These are phyloP conservation scores for Antitrichia curtipendula DNA, from an alignment of 225 moss, liverwort and hornwort genomes.

Conservation along the genomic window DNA sequence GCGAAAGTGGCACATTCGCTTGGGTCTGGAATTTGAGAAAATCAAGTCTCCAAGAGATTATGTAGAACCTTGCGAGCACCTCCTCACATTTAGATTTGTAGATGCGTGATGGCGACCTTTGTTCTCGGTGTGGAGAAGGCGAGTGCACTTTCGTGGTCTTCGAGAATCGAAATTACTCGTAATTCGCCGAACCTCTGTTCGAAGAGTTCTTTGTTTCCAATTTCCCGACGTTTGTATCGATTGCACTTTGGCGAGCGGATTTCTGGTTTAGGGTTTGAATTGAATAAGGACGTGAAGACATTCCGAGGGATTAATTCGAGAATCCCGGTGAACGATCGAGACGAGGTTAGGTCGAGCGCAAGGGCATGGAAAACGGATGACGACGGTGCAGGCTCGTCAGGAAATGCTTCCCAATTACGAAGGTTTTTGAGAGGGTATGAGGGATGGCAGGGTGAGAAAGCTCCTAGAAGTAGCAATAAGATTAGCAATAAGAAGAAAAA, in stretches of 20 bases:
- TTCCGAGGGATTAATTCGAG: not conserved
- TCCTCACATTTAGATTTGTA: not conserved
- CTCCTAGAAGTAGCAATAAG: slow-evolving; percentile 1
- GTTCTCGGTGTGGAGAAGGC: not conserved
- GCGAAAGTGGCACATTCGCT: not conserved
- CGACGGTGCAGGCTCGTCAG: not conserved
- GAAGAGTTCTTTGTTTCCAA: not conserved
- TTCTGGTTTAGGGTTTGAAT: not conserved
- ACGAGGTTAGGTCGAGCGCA: not conserved
- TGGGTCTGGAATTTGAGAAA: not conserved
- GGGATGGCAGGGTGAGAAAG: slow-evolving; percentile 20
- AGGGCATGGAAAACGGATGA: not conserved
- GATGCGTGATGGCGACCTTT: slow-evolving; percentile 1
- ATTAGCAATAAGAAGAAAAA: slow-evolving; percentile 23
- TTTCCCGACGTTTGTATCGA: not conserved
- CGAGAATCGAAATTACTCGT: not conserved
- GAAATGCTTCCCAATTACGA: not conserved
- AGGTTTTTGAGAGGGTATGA: slow-evolving; percentile 28
- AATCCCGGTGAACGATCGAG: not conserved
- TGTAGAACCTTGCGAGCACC: not conserved
- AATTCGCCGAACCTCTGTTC: not conserved
- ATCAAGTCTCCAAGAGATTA: not conserved
- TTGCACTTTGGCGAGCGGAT: not conserved
- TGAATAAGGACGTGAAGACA: not conserved
- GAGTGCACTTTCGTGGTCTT: not conserved